phyloP scores from a whole-genome alignment of 1,284 basidiomycete species.

The Melampsora abietis-canadensis region DNA sequence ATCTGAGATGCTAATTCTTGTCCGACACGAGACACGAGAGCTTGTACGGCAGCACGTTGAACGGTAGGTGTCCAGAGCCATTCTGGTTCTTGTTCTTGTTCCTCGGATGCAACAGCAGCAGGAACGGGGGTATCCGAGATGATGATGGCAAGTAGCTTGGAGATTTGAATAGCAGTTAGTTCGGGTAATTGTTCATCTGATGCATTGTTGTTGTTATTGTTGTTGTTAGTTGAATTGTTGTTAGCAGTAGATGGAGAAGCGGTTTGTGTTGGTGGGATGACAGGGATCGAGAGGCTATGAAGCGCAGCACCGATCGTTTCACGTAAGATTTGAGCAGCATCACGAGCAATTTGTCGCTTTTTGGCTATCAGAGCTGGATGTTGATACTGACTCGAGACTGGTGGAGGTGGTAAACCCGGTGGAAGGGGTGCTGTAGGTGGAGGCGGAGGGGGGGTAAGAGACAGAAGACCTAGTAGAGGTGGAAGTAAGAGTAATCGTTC shows the following conservation, averaged over 20 bases:
- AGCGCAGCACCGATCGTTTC: conserved; percentile 36
- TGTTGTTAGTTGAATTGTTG: conserved; percentile 63
- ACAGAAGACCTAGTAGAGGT: conserved; percentile 65
- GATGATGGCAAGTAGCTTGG: conserved; percentile 73
- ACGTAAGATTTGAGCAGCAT: conserved; percentile 45
- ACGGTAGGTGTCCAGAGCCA: conserved; percentile 36
- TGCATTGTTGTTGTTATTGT: conserved; percentile 39
- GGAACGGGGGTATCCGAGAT: conserved; percentile 62
- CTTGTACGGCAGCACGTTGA: conserved; percentile 40
- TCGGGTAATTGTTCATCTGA: conserved; percentile 56
- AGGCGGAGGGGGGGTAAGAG: conserved; percentile 66
- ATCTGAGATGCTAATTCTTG: conserved; percentile 33
- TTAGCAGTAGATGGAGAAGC: conserved; percentile 55
- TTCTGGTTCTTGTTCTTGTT: conserved; percentile 11
- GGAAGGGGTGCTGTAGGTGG: conserved; percentile 64
- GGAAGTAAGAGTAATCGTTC: conserved; percentile 72
- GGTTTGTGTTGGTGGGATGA: conserved; percentile 43
- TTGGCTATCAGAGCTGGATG: conserved; percentile 42
- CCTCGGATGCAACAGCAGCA: not conserved
- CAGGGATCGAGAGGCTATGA: conserved; percentile 39
- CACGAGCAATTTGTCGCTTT: conserved; percentile 44
- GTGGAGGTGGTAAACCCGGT: conserved; percentile 49
- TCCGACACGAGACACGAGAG: conserved; percentile 35
- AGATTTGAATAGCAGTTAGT: conserved; percentile 67
- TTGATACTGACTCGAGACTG: conserved; percentile 41